phyloP scores from a whole-genome alignment of 345 rosid species.

The Sisymbrium altissimum region DNA sequence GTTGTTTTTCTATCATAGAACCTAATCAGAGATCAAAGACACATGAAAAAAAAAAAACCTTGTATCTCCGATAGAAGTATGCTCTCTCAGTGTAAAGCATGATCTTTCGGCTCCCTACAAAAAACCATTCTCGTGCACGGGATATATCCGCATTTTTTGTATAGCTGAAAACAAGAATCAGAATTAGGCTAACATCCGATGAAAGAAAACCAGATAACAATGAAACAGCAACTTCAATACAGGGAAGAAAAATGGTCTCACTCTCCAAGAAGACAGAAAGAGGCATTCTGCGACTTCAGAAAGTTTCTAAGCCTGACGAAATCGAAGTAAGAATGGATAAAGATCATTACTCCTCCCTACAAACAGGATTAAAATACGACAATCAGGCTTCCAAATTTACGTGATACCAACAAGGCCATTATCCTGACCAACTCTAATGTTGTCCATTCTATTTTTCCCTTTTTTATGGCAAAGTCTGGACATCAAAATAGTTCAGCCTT shows the following conservation, averaged over 20 bases:
- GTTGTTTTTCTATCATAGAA: not conserved
- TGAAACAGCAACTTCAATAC: not conserved
- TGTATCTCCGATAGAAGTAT: conserved; percentile 83
- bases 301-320: conserved; percentile 78
- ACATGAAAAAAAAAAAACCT: conserved; percentile 42
- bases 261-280: conserved; percentile 90
- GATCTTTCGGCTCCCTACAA: conserved; percentile 62
- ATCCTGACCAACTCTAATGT: too few relatives aligned
- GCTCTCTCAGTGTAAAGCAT: conserved; percentile 90
- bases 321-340: conserved; percentile 82
- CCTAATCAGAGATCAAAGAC: not conserved
- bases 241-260: conserved; percentile 37
- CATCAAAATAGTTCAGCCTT: conserved; percentile 13
- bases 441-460: too few relatives aligned
- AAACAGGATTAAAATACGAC: conserved; percentile 19
- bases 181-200: not conserved
- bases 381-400: conserved; percentile 8
- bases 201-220: conserved; percentile 5
- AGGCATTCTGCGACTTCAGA: conserved; percentile 80
- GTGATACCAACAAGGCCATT: not conserved
- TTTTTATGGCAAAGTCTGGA: not conserved
- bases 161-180: conserved; percentile 44
- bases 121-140: conserved; percentile 73
- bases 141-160: conserved; percentile 67
- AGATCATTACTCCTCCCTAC: conserved; percentile 89